Base-by-base conservation (phyloP, 345 rosid genomes). In the Ricinus communis region DNA sequence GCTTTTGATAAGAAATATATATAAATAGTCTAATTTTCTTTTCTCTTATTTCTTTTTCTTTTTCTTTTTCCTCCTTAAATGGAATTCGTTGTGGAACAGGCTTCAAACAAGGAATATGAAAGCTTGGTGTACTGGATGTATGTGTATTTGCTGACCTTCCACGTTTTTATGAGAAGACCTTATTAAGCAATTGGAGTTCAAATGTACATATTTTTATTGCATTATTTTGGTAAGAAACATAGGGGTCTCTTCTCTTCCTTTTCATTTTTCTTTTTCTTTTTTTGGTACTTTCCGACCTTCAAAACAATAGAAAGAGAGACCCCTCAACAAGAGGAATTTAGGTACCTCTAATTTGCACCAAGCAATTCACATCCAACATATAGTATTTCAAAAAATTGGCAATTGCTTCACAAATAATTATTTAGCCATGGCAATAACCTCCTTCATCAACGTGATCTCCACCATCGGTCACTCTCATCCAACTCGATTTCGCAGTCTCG, bases 111-210 rank as follows among this genome's bases (percentile, higher is more conserved):
- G 84, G 93, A 74, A 77, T 70, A 84, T 68, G 87, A 82, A 82
- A 68, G 87, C 85, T 70, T 85, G 83, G 73, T 85, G 78, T 73
- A 79, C 86, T 83, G 84, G 88, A 81, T 83, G 86, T 83, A 83
- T 77, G 79, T 88, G 73, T 85, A 66, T 85, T 85, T 87, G 85
- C 60, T 95, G 85, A 81, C 83, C 66, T 72, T 77, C 79, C 91
- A 82, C 70, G 85, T 86, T 82, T 74, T 89, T 69, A 76, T 76
- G 85, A 83, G 91, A 86, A 84, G 93, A 82, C 80, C 65, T 51
- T 81, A 70, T 69, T 91, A 85, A 71, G 79, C 69, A 69, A 71
- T 61, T 43, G 67, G 74, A 72, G 74, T 63, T 66, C 68, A 45
- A 74, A 82, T 85, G 85, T 58, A 83, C 84, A 86, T 71, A 14